Evolutionary conservation across 495 filamentous ascomycete species (phyloP), one percentile per base, ranked within the genome.

Genomic region (Xylaria palmicola): DNA sequence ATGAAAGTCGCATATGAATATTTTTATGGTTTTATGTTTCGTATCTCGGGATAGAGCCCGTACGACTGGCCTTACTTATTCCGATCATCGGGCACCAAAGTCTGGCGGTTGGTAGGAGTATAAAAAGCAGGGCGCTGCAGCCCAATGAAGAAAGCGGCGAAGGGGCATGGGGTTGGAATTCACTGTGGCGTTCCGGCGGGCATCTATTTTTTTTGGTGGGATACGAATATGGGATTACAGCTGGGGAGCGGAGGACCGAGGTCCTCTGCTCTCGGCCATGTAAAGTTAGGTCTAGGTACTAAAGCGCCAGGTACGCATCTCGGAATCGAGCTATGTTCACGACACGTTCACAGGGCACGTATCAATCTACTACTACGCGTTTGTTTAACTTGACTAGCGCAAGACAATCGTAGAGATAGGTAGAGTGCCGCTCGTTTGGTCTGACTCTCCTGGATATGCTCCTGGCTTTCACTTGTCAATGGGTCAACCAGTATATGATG

Each of bases 21-120:
- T 62, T 66, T 64, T 69, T 51, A 72, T 39, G 65, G 62, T 64
- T 65, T 67, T 40, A 68, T 41, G 60, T 56, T 58, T 59, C 63
- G 26, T 50, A 60, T 71, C 60, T 66, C 62, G 48, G 53, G 56
- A 39, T 48, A 67, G 64, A 66, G 62, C 63, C 50, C 60, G n/a
- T n/a, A 62, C 43, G 62, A 52, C 59, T n/a, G 63, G 63, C 48
- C 39, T 29, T n/a, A 37, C 39, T 44, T 53, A 36, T 48, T 56
- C 32, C n/a, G 40, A 48, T 56, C 51, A 36, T 47, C 37, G 37
- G 64, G 56, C 53, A 62, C n/a, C 51, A 59, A 24, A 51, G 24
- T 10, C 36, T 4, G 57, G 58, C 37, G 32, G 32, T 36, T 13
- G 47, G 48, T 55, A 54, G 39, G 37, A 54, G 59, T 61, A 44